Conservation (phyloP, 495 filamentous ascomycete species). For the Penicillium maclennaniae region DNA sequence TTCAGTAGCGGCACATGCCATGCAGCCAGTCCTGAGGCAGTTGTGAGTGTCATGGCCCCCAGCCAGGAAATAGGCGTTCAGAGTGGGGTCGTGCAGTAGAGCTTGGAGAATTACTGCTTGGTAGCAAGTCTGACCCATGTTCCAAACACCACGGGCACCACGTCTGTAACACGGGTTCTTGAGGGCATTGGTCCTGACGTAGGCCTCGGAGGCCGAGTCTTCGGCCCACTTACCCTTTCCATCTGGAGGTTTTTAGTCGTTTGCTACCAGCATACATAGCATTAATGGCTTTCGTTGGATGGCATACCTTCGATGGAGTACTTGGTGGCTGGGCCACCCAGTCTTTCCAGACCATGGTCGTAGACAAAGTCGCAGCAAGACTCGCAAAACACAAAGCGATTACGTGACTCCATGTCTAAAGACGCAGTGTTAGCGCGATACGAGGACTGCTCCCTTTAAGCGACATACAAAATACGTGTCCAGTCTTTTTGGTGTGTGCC, state of each 20-base stretch:
- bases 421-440: conserved; percentile 9
- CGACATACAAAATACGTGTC: conserved; percentile 42
- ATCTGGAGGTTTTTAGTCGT: conserved; percentile 11
- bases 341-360: conserved; percentile 75
- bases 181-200: conserved; percentile 40
- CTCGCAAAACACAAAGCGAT: conserved; percentile 75
- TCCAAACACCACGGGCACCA: conserved; percentile 80
- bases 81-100: conserved; percentile 80
- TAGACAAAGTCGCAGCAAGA: conserved; percentile 82
- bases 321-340: conserved; percentile 37
- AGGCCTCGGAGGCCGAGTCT: conserved; percentile 37
- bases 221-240: conserved; percentile 22
- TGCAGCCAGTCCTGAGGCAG: conserved; percentile 58
- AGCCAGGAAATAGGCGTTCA: conserved; percentile 80
- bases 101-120: conserved; percentile 87
- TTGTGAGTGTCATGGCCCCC: conserved; percentile 73
- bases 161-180: conserved; percentile 45
- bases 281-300: not conserved
- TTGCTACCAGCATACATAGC: not conserved
- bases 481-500: conserved; percentile 39
- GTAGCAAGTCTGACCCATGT: conserved; percentile 91
- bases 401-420: conserved; percentile 77
- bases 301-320: conserved; percentile 22
- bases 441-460: not conserved
- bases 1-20: conserved; percentile 84